Evolutionary conservation across 2,329 filamentous ascomycete genomes (phyloP), one percentile per base, ranked within the genome.

Genomic region (Colletotrichum viniferum): DNA sequence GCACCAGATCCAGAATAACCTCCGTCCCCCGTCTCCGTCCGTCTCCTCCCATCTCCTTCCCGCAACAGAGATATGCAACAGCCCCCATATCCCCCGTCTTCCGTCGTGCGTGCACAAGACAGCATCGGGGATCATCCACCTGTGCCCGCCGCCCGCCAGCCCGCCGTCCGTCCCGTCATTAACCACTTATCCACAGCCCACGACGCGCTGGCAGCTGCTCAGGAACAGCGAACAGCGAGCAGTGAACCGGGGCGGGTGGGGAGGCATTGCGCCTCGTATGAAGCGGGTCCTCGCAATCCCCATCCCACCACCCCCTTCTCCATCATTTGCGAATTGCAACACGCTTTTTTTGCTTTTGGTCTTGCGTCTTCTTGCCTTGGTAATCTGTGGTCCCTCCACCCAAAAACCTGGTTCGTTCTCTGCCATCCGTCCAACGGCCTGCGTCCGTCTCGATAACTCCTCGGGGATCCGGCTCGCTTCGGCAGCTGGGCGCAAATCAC

Each of bases 261-360:
- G n/a, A 32, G 62, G 61, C 56, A 67, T 71, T 71, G 72, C 61
- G 69, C 58, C 69, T 75, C 73, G 69, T 75, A 75, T 73, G 69
- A 60, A 73, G 73, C 73, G 73, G 73, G 64, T 69, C 73, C 26
- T 52, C 30, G 24, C 56, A 16, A 21, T 60, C 21, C 16, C 26
- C 56, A 26, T 30, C 30, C 56, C 56, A 60, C 10, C 26, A 55
- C 28, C 58, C 58, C 67, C 55, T 52, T 55, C 62, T 58, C 69
- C 61, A 56, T 72, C 30, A 10, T 63, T 26, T 21, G 58, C 12
- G 66, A 34, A 73, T 56, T 73, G 43, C 43, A 70, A 73, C 71
- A 58, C 38, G 38, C 38, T 12, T 12, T 48, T 48, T n/a, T n/a
- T 48, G 18, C 18, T 48, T n/a, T n/a, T n/a, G 36, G 18, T 48